Conservation (phyloP, 1,284 basidiomycete genomes). For the Boletellus sp. region DNA sequence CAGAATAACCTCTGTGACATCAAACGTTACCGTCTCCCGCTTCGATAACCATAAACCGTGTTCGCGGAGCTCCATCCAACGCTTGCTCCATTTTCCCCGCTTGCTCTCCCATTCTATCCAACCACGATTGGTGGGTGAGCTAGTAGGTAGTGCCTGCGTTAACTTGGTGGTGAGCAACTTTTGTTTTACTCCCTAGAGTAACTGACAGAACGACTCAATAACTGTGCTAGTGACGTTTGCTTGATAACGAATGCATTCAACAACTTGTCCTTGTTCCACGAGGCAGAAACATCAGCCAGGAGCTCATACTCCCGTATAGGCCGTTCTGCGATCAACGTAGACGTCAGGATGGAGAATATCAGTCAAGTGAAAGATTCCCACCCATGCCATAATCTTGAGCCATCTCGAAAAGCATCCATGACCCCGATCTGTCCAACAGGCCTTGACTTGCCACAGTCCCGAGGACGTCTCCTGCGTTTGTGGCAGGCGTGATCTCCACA, state of each 20-base stretch:
- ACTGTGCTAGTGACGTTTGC: conserved; percentile 57
- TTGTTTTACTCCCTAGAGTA: conserved; percentile 4
- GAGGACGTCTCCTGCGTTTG: conserved; percentile 65
- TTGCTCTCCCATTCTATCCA: conserved; percentile 85
- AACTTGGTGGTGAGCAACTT: conserved; percentile 7
- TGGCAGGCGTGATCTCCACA: conserved; percentile 59
- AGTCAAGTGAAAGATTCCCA: conserved; percentile 35
- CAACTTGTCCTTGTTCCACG: conserved; percentile 80
- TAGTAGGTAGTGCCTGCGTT: conserved; percentile 62
- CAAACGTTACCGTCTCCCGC: conserved; percentile 67
- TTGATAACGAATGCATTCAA: conserved; percentile 77
- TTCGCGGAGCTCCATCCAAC: conserved; percentile 81
- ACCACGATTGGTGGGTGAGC: conserved; percentile 65
- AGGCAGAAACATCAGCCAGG: conserved; percentile 66
- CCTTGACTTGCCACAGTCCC: conserved; percentile 60
- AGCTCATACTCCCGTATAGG: conserved; percentile 82
- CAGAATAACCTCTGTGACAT: not conserved
- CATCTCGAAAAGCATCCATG: conserved; percentile 79
- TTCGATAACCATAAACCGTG: conserved; percentile 84
- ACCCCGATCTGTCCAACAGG: conserved; percentile 50
- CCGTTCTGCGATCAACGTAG: conserved; percentile 55
- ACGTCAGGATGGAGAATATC: not conserved
- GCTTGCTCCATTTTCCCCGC: conserved; percentile 89
- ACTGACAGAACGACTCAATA: conserved; percentile 60
- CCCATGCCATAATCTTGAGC: conserved; percentile 85